Evolutionary conservation across 352 stramenopile species (phyloP).

Genomic region (Phytophthora pini): DNA sequence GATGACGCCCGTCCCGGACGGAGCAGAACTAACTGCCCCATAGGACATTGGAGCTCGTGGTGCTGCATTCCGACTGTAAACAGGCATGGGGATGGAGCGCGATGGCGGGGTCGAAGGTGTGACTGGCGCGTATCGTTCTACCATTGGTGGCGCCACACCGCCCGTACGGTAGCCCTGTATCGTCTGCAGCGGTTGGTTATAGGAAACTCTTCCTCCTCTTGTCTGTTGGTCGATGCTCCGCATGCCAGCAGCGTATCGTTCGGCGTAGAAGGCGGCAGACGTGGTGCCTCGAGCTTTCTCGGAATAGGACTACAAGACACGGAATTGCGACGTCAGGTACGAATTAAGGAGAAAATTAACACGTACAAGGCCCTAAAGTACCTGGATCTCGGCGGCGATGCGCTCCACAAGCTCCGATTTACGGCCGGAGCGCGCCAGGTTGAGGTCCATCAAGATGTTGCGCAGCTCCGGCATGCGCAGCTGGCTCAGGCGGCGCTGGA

Average conservation of each 20-base stretch:
- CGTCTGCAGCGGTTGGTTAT: slow-evolving; percentile 4
- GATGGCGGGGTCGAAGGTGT: slow-evolving; percentile 11
- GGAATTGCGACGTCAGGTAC: slow-evolving; percentile 5
- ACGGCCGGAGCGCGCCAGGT: slow-evolving; percentile 69
- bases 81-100: slow-evolving; percentile 20
- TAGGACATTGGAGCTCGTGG: slow-evolving; percentile 11
- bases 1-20: slow-evolving; percentile 25
- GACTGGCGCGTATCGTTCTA: slow-evolving; percentile 13
- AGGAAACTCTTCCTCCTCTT: slow-evolving; percentile 12
- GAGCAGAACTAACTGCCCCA: slow-evolving; percentile 4
- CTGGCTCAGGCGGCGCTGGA: slow-evolving; percentile 58
- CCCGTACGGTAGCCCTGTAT: slow-evolving; percentile 8
- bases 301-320: slow-evolving; percentile 46
- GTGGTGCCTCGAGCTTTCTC: slow-evolving; percentile 57
- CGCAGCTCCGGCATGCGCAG: slow-evolving; percentile 82
- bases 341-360: neutral
- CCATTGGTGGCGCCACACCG: slow-evolving; percentile 4
- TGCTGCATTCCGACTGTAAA: slow-evolving; percentile 18
- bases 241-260: slow-evolving; percentile 53
- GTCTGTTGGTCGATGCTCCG: slow-evolving; percentile 61
- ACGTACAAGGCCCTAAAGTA: slow-evolving; percentile 12
- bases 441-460: slow-evolving; percentile 72
- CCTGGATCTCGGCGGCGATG: slow-evolving; percentile 70
- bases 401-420: slow-evolving; percentile 85
- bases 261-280: slow-evolving; percentile 63